Evolutionary conservation across 108 stramenopile species (phyloP), one percentile per base, ranked within the genome.

Genomic region (Asterionellopsis glacialis): DNA sequence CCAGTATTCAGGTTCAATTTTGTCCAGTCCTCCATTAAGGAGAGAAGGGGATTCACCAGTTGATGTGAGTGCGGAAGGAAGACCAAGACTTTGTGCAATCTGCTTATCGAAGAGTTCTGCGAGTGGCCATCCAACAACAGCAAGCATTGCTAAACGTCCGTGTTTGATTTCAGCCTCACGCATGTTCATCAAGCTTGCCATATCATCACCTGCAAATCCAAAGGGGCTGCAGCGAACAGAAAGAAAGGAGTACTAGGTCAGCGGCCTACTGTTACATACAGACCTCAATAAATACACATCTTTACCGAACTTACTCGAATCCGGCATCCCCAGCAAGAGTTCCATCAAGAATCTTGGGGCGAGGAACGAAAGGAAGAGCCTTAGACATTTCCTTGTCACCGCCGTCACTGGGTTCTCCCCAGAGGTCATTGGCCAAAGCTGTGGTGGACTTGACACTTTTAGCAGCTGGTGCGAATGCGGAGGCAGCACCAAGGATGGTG

Each of bases 101-200:
- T 57, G 67, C 69, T 79, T 79, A 70, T 95, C 88, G 57, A 61
- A 83, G 23, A 91, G 64, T 63, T 95, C 93, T 15, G 90, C 79
- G 18, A 95, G 40, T 14, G 90, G 90, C 90, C 90, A 95, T 28
- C 93, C 93, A 18, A 84, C 88, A 22, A 76, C 85, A 21, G 93
- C 92, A 45, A 93, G 64, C 90, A 95, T 95, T 43, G 93, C 88
- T n/a, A 95, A 64, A 23, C 90, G 85, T 42, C 65, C 72, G 56
- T 93, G 91, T 59, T 93, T 93, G 51, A 93, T 73, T 64, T 93
- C 91, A 1, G 91, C 91, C 58, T 93, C 91, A 42, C 91, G 79
- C 85, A 85, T 85, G 60, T 87, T 79, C 26, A 77, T 64, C 0
- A 93, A 70, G 39, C 72, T 74, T 25, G 51, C 74, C 48, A 80